These are phyloP conservation scores for Boletus pseudo-olivaceus DNA, from an alignment of 768 basidiomycete species.

Conservation along the genomic window DNA sequence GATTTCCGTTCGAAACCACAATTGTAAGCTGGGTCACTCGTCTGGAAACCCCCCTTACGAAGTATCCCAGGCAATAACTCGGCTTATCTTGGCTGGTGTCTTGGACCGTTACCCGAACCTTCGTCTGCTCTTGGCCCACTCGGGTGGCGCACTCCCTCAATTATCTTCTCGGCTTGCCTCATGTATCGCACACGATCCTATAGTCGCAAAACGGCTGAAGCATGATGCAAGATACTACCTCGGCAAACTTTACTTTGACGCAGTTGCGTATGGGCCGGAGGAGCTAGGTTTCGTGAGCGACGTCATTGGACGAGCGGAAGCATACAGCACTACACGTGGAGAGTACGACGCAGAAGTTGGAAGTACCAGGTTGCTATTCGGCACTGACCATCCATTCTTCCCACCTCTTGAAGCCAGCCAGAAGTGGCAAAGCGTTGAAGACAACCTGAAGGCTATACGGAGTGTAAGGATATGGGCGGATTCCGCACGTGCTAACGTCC, in stretches of 20 bases:
- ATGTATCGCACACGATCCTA: slow-evolving; percentile 82
- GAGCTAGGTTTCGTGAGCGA: slow-evolving; percentile 78
- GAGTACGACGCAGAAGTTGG: slow-evolving; percentile 38
- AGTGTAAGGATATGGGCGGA: slow-evolving; percentile 29
- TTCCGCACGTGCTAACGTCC: slow-evolving; percentile 63
- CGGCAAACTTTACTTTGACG: slow-evolving; percentile 77
- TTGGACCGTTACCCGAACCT: slow-evolving; percentile 77
- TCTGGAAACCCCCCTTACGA: slow-evolving; percentile 6
- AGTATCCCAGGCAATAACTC: slow-evolving; percentile 56
- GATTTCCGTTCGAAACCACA: slow-evolving; percentile 90
- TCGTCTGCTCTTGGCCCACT: slow-evolving; percentile 79
- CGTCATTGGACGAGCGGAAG: slow-evolving; percentile 56
- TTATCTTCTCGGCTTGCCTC: slow-evolving; percentile 82
- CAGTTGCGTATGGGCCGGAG: slow-evolving; percentile 85
- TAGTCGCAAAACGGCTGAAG: slow-evolving; percentile 67
- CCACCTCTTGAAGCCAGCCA: slow-evolving; percentile 66
- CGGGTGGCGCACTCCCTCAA: slow-evolving; percentile 80
- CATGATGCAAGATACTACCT: slow-evolving; percentile 85
- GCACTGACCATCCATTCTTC: slow-evolving; percentile 91
- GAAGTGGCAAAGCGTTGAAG: slow-evolving; percentile 83
- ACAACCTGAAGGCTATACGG: slow-evolving; percentile 79
- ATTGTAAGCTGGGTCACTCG: slow-evolving; percentile 46
- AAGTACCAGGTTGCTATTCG: slow-evolving; percentile 67
- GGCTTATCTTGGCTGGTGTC: slow-evolving; percentile 77
- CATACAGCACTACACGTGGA: slow-evolving; percentile 39